These are phyloP conservation scores for Styphnolobium japonicum DNA, from an alignment of 306 rosid species.

Conservation along the genomic window DNA sequence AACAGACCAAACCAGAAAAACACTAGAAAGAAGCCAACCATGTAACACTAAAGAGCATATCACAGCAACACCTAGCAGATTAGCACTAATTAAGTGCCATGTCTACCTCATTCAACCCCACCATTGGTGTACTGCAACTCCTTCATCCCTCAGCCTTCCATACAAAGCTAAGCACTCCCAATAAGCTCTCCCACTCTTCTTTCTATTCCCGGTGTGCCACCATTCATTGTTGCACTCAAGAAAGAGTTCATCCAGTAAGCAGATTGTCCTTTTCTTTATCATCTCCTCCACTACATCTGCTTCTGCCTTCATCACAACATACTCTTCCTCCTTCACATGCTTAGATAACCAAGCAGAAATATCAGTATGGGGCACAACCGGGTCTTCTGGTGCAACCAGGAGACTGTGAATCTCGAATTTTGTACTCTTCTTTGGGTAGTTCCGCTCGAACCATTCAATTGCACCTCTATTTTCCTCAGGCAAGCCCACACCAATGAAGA, in stretches of 20 bases:
- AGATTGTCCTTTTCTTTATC: constrained; percentile 40
- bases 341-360: constrained; percentile 50
- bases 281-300: constrained; percentile 53
- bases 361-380: not conserved
- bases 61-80: not conserved
- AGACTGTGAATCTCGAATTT: constrained; percentile 49
- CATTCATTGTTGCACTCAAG: constrained; percentile 61
- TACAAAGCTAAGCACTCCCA: constrained; percentile 70
- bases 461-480: constrained; percentile 38
- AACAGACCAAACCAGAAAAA: not conserved
- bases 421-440: constrained; percentile 49
- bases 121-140: constrained; percentile 77
- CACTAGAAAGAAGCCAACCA: not conserved
- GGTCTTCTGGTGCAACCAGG: constrained; percentile 25
- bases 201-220: constrained; percentile 44
- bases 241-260: constrained; percentile 60
- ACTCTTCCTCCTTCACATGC: constrained; percentile 50
- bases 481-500: constrained; percentile 46
- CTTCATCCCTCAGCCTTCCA: constrained; percentile 64
- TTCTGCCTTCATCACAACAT: constrained; percentile 72
- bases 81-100: not conserved
- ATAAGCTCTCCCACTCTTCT: constrained; percentile 47
- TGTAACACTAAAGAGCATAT: not conserved
- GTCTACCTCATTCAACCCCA: constrained; percentile 35
- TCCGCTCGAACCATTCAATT: constrained; percentile 46